Percentiles rank a stretch among this genome's conserved stretches.
Evolutionary conservation across 2,329 filamentous ascomycete species (phyloP).

Genomic region (Colletotrichum coccodes): DNA sequence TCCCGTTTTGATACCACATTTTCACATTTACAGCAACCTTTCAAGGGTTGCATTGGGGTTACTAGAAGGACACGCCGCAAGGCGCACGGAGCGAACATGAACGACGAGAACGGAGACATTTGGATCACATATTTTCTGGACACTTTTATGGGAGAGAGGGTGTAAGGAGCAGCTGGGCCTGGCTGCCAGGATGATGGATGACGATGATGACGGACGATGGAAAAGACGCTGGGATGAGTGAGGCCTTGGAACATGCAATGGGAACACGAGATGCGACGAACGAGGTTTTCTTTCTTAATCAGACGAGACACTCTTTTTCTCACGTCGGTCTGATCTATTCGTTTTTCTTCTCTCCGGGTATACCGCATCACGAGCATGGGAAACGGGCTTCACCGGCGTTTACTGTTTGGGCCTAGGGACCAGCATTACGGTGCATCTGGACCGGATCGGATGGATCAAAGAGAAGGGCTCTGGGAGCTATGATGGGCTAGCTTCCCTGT

Average conservation of each 20-base stretch:
- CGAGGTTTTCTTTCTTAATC: conserved; percentile 7
- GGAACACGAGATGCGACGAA: conserved; percentile 30
- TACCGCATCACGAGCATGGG: conserved; percentile 30
- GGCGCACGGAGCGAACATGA: conserved; percentile 41
- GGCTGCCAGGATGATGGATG: conserved; percentile 33
- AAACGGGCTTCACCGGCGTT: conserved; percentile 24
- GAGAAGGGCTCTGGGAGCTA: conserved; percentile 41
- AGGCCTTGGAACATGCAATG: conserved; percentile 22
- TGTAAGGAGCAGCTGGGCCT: conserved; percentile 29
- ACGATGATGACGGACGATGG: conserved; percentile 23
- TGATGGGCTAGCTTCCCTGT: conserved; percentile 41
- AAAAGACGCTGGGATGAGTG: conserved; percentile 36
- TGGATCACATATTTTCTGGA: conserved; percentile 29
- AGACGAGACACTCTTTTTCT: neutral
- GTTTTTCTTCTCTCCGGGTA: conserved; percentile 5
- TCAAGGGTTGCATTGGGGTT: conserved; percentile 26
- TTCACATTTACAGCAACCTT: conserved; percentile 37
- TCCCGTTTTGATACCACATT: conserved; percentile 38
- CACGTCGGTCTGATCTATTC: neutral
- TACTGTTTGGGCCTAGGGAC: conserved; percentile 16
- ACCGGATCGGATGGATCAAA: conserved; percentile 35
- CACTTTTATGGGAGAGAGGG: conserved; percentile 17
- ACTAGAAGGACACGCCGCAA: conserved; percentile 46
- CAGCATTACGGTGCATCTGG: conserved; percentile 34
- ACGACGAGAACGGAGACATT: conserved; percentile 34